Evolutionary conservation across 2,329 filamentous ascomycete genomes (phyloP).

Genomic region (Ophiostoma novo-ulmi): DNA sequence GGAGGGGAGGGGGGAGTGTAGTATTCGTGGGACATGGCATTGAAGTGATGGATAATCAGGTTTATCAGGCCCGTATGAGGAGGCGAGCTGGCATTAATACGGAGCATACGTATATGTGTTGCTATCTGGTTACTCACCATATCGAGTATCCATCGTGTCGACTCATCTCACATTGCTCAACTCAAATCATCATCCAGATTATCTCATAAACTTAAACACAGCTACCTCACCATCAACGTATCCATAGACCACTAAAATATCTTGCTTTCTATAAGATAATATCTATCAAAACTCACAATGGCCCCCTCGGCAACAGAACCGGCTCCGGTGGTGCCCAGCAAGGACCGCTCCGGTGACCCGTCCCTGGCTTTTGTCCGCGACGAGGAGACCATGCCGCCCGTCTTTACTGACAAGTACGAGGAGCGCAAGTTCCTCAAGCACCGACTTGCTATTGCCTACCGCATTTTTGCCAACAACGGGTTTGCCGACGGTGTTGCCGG

Average conservation of each 20-base stretch:
- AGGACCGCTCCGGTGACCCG: constrained; percentile 26
- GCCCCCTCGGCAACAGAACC: constrained; percentile 22
- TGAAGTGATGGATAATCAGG: neutral
- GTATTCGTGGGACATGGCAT: neutral
- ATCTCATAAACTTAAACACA: neutral
- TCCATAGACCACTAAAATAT: too few relatives aligned
- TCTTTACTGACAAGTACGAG: constrained; percentile 32
- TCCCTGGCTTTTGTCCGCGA: constrained; percentile 23
- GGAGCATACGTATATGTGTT: neutral
- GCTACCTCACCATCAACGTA: too few relatives aligned
- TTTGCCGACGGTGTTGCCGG: constrained; percentile 58
- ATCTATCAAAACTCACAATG: constrained; percentile 12
- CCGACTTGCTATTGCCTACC: constrained; percentile 55
- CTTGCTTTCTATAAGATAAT: neutral
- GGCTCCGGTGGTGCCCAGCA: neutral
- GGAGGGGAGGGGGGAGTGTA: neutral
- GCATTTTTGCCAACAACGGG: constrained; percentile 55
- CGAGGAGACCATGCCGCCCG: constrained; percentile 23
- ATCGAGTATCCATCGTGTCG: neutral
- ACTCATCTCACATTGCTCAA: neutral
- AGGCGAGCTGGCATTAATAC: neutral
- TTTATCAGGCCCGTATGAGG: neutral
- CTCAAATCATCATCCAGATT: neutral
- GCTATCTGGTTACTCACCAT: neutral
- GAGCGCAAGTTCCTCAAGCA: constrained; percentile 50